Conservation (phyloP, 2,329 filamentous ascomycete genomes). For the Drechslerella coelobrocha region DNA sequence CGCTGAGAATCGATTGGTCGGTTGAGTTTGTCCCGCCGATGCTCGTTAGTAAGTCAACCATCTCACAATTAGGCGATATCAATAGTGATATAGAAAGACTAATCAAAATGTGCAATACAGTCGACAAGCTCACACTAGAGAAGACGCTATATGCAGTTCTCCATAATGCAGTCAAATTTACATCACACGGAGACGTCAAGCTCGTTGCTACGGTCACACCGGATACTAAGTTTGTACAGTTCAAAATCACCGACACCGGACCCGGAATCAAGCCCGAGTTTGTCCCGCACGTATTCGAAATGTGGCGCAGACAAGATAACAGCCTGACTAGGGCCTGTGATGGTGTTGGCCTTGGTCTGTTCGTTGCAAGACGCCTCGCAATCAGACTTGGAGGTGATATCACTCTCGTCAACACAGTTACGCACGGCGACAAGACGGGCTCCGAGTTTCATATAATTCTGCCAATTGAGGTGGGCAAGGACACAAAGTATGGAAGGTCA, state of each 20-base stretch:
- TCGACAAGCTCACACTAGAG: slow-evolving; percentile 55
- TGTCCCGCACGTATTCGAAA: slow-evolving; percentile 71
- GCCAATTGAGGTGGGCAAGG: slow-evolving; percentile 62
- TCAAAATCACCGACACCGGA: slow-evolving; percentile 69
- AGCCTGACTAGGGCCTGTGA: slow-evolving; percentile 72
- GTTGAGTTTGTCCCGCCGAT: slow-evolving; percentile 62
- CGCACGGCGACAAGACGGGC: slow-evolving; percentile 67
- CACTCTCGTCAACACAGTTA: slow-evolving; percentile 69
- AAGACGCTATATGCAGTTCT: slow-evolving; percentile 65
- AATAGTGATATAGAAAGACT: slow-evolving; percentile 7
- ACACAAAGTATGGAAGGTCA: slow-evolving; percentile 37
- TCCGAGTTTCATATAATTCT: slow-evolving; percentile 74
- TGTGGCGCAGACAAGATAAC: slow-evolving; percentile 73
- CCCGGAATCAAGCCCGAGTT: slow-evolving; percentile 73
- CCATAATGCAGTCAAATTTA: slow-evolving; percentile 74
- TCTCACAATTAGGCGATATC: background rate
- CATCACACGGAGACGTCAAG: slow-evolving; percentile 68
- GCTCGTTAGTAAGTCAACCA: slow-evolving; percentile 60
- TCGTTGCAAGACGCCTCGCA: slow-evolving; percentile 75
- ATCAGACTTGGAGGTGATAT: slow-evolving; percentile 73
- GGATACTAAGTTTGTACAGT: slow-evolving; percentile 52
- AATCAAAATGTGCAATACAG: slow-evolving; percentile 8
- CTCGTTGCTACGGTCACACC: slow-evolving; percentile 60
- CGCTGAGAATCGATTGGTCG: slow-evolving; percentile 58
- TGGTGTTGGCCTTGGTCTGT: slow-evolving; percentile 71